Evolutionary conservation across 2,329 filamentous ascomycete genomes (phyloP), one percentile per base, ranked within the genome.

Genomic region (Penicillium brevicompactum): DNA sequence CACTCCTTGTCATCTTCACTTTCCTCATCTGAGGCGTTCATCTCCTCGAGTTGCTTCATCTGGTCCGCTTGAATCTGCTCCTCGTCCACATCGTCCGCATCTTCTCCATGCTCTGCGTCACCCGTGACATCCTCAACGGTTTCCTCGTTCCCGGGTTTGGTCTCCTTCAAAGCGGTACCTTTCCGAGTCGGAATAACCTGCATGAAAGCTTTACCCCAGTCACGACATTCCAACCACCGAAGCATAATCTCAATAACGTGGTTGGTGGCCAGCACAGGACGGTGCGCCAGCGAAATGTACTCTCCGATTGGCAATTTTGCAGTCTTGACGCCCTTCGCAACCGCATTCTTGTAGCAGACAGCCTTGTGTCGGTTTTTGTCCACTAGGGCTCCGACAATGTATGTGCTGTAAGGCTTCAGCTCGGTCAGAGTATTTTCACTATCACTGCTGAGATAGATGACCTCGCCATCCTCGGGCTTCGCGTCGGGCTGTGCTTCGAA

Each of bases 191-290:
- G 94, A 63, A 99, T 92, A 3, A 95, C 91, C 48, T 85, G 82
- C 75, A 92, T 77, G 71, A 99, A 99, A 0, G 94, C 92, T 68
- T 89, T 81, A 1, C 88, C 92, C 94, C 94, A 99, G 71, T 97
- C 89, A 2, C 90, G 90, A 46, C 85, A 85, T 74, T 97, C 91
- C 51, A 99, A 75, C 92, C 92, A 99, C 62, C 86, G 87, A 44
- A 96, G 77, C 91, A 99, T 96, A 59, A 99, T 97, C 75, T 97
- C 93, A 45, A 94, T 85, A 1, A 99, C 94, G 69, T 99, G 94
- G 70, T 97, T 99, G 7, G 93, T 97, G 3, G 93, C 88, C 54
- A 99, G 78, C 4, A 99, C 90, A 65, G 88, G 86, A 31, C 94
- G 85, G 65, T 89, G 92, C 53, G 87, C 84, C 90, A 99, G 95